Percentiles rank a stretch among this genome's conserved stretches.
Evolutionary conservation across 768 basidiomycete species (phyloP).

Genomic region (Phylloporus sp.): DNA sequence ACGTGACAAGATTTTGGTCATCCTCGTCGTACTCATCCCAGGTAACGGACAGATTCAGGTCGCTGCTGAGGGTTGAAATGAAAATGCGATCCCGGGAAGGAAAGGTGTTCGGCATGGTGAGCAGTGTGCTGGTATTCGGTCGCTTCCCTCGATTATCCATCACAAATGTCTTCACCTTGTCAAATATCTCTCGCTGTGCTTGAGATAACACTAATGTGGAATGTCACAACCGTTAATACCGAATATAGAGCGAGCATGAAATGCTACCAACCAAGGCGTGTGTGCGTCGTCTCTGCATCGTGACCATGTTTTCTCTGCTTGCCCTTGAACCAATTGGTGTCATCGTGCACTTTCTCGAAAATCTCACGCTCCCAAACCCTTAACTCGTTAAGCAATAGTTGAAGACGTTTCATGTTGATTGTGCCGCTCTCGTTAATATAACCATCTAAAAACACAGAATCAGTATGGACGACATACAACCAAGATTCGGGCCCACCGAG

Average conservation of each 20-base stretch:
- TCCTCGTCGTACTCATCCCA: conserved; percentile 94
- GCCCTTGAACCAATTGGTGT: conserved; percentile 90
- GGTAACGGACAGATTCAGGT: conserved; percentile 72
- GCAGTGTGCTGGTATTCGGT: conserved; percentile 34
- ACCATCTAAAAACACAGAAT: conserved; percentile 52
- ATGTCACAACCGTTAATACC: background rate
- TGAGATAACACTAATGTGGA: conserved; percentile 56
- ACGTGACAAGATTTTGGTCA: conserved; percentile 72
- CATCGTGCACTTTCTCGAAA: conserved; percentile 89
- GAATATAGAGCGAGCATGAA: background rate
- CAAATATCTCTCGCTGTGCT: conserved; percentile 73
- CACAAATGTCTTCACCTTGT: conserved; percentile 75
- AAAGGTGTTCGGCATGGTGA: conserved; percentile 76
- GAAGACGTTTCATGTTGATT: conserved; percentile 77
- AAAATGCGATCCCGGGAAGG: conserved; percentile 79
- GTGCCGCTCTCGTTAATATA: conserved; percentile 89
- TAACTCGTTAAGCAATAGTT: conserved; percentile 87
- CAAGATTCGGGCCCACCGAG: conserved; percentile 43
- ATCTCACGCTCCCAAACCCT: conserved; percentile 82
- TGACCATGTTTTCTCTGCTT: conserved; percentile 77
- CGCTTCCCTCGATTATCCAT: conserved; percentile 36
- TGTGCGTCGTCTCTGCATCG: conserved; percentile 59
- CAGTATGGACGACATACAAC: background rate
- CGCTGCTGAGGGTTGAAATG: conserved; percentile 68
- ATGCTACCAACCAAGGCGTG: conserved; percentile 55